These are phyloP conservation scores for Rosa rugosa DNA, from an alignment of 306 rosid genomes.

Conservation along the genomic window DNA sequence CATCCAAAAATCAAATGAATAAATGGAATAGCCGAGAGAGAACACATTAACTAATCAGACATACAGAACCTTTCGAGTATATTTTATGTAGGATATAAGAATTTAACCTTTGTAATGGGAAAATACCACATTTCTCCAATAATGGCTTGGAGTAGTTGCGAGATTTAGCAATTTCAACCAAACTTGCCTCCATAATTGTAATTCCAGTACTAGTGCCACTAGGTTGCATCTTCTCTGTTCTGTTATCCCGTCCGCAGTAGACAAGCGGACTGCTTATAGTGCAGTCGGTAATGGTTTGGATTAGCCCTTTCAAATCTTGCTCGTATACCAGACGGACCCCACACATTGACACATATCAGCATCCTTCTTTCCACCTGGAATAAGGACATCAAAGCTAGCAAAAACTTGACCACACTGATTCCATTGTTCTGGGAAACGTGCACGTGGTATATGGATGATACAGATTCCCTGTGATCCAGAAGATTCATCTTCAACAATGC, in stretches of 20 bases:
- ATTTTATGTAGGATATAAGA: too few species aligned
- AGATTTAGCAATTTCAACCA: too few species aligned
- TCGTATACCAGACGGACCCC: constrained; percentile 12
- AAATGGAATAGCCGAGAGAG: too few species aligned
- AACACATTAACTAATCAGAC: too few species aligned
- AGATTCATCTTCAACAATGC: neutral
- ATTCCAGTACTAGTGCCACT: too few species aligned
- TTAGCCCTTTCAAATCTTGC: constrained; percentile 14
- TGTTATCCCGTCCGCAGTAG: neutral
- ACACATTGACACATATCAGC: neutral
- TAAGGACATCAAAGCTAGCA: neutral
- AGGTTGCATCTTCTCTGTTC: neutral
- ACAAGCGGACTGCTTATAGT: neutral
- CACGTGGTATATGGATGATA: constrained; percentile 16
- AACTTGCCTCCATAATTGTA: too few species aligned
- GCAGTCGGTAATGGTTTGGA: constrained; percentile 1
- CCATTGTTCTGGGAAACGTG: neutral
- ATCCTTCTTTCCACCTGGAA: neutral
- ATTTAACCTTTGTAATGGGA: too few species aligned
- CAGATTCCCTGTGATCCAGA: neutral
- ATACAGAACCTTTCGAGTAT: too few species aligned
- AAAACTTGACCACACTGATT: constrained; percentile 1
- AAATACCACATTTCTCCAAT: too few species aligned
- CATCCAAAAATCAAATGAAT: too few species aligned
- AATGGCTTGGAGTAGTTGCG: too few species aligned